Evolutionary conservation across 345 rosid genomes (phyloP).

Genomic region (Citrus inodora): DNA sequence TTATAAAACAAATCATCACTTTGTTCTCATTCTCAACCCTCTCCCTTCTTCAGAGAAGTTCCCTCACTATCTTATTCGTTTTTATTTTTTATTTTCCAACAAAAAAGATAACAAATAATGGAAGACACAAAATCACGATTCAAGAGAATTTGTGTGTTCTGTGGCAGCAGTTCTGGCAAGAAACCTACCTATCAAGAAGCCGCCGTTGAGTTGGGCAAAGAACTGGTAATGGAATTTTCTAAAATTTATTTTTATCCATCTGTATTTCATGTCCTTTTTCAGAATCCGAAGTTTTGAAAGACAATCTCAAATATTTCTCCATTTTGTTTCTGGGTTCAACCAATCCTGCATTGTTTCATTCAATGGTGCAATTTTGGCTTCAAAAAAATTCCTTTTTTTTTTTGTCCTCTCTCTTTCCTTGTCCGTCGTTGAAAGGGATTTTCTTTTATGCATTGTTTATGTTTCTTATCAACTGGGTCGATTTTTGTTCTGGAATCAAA

Average conservation of each 20-base stretch:
- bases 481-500: background rate
- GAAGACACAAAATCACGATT: slow-evolving; percentile 67
- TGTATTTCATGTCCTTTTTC: background rate
- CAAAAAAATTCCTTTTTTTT: too few relatives aligned
- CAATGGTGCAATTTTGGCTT: background rate
- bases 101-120: slow-evolving; percentile 19
- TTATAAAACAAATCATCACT: slow-evolving; percentile 18
- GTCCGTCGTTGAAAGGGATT: background rate
- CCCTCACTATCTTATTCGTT: too few relatives aligned
- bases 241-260: background rate
- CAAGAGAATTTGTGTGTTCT: slow-evolving; percentile 80
- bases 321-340: background rate
- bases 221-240: slow-evolving; percentile 46
- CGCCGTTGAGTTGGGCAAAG: slow-evolving; percentile 72
- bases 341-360: background rate
- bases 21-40: slow-evolving; percentile 40
- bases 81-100: too few relatives aligned
- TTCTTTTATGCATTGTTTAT: too few relatives aligned
- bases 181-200: slow-evolving; percentile 80
- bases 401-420: too few relatives aligned
- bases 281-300: background rate
- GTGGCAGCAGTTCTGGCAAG: slow-evolving; percentile 84
- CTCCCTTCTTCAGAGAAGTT: slow-evolving; percentile 8
- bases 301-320: too few relatives aligned
- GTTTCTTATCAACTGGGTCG: slow-evolving; percentile 15